Conservation (phyloP, 805 yeast species). For the Kuraishia cidri region DNA sequence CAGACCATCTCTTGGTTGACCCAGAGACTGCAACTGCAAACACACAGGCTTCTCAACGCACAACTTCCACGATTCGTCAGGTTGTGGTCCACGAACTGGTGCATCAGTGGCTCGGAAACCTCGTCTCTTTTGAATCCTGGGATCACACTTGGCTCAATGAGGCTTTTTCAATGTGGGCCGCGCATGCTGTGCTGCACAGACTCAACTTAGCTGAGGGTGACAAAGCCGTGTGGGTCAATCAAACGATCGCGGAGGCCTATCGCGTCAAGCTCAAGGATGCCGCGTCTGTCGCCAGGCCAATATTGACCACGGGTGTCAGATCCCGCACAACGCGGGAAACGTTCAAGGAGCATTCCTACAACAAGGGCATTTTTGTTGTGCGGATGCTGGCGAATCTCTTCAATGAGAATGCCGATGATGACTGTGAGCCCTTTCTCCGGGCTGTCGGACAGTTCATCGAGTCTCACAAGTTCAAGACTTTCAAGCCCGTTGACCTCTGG, state of each 20-base stretch:
- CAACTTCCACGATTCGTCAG: conserved; percentile 39
- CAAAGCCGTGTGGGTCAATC: conserved; percentile 21
- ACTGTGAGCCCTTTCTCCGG: conserved; percentile 8
- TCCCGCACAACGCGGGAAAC: conserved; percentile 34
- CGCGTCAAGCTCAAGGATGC: conserved; percentile 27
- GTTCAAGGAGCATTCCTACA: conserved; percentile 42
- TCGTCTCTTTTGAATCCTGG: conserved; percentile 61
- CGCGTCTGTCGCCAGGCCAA: conserved; percentile 17
- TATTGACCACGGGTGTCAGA: conserved; percentile 25
- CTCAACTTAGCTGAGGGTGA: conserved; percentile 12
- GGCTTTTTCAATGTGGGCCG: conserved; percentile 69
- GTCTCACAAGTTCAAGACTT: conserved; percentile 21
- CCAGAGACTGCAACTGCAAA: no score
- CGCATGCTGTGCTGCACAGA: conserved; percentile 32
- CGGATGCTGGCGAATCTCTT: conserved; percentile 41
- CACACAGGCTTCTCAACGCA: conserved; percentile 3
- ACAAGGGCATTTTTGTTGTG: conserved; percentile 48
- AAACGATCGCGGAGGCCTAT: conserved; percentile 15
- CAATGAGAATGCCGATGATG: conserved; percentile 18
- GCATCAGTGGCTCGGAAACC: conserved; percentile 77
- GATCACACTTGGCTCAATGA: conserved; percentile 68
- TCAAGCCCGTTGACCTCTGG: conserved; percentile 51
- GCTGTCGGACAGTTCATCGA: conserved; percentile 13
- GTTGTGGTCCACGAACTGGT: conserved; percentile 64
- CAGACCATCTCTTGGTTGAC: conserved; percentile 30